Conservation (phyloP, 495 filamentous ascomycete genomes). For the Neurospora sp. region DNA sequence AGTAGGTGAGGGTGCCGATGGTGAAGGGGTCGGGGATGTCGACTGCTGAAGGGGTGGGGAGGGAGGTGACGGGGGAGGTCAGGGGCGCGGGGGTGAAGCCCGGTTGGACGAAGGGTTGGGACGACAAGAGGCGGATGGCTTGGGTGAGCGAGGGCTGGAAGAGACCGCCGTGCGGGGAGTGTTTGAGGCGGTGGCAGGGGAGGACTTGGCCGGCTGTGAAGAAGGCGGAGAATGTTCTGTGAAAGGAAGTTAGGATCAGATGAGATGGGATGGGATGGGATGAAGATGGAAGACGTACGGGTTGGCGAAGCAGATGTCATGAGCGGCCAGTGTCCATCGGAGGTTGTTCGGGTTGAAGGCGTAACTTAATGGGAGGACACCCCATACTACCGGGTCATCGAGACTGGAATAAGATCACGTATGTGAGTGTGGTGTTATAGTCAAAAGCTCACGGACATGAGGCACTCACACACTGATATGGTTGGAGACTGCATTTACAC, state of each 20-base stretch:
- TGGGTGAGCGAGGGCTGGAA: constrained; percentile 86
- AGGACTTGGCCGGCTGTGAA: constrained; percentile 82
- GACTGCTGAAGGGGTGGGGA: constrained; percentile 5
- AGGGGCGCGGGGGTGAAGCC: constrained; percentile 16
- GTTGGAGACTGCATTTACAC: constrained; percentile 62
- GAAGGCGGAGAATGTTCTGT: constrained; percentile 51
- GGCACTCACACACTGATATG: constrained; percentile 87
- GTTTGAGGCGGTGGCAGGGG: constrained; percentile 69
- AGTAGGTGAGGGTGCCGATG: constrained; percentile 50
- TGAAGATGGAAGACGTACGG: constrained; percentile 29
- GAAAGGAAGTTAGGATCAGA: neutral
- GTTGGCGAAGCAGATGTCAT: constrained; percentile 85
- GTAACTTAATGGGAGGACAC: constrained; percentile 64
- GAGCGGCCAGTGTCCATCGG: constrained; percentile 78
- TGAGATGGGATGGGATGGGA: neutral
- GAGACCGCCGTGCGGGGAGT: constrained; percentile 66
- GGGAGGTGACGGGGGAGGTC: constrained; percentile 19
- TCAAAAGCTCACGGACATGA: constrained; percentile 8
- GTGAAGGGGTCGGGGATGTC: constrained; percentile 51
- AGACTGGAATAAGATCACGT: constrained; percentile 40
- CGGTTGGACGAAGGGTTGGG: constrained; percentile 39
- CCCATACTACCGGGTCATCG: constrained; percentile 93
- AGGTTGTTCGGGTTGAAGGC: constrained; percentile 59
- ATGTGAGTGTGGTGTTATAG: too few relatives aligned
- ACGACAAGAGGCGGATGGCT: constrained; percentile 72